Conservation (phyloP, 2,329 filamentous ascomycete genomes). For the Trichophyton mentagrophytes region DNA sequence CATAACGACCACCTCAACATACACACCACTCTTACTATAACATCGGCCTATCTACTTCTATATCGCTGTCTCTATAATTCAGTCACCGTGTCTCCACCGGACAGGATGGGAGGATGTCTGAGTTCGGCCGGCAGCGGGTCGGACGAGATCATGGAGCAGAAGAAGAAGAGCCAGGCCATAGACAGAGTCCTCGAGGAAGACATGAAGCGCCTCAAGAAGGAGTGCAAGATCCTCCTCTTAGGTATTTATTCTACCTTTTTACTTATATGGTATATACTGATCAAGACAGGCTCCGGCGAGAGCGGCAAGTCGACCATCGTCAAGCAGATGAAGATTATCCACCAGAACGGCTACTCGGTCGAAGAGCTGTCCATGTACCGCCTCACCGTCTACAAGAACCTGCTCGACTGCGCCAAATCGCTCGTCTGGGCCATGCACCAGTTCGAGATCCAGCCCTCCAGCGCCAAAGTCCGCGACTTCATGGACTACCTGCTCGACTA, state of each 20-base stretch:
- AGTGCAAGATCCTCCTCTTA: constrained; percentile 96
- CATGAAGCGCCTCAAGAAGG: constrained; percentile 76
- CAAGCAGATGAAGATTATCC: constrained; percentile 99
- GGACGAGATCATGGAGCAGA: constrained; percentile 71
- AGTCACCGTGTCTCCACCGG: background rate
- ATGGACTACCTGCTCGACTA: constrained; percentile 76
- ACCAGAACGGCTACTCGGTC: constrained; percentile 90
- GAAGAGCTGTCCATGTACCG: constrained; percentile 92
- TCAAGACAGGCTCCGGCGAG: constrained; percentile 70
- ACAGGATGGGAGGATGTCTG: constrained; percentile 79
- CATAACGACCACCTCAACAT: too few species aligned
- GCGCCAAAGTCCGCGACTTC: constrained; percentile 57
- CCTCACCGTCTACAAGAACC: constrained; percentile 94
- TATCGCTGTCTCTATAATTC: background rate
- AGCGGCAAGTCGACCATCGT: constrained; percentile 99
- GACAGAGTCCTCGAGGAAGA: constrained; percentile 91
- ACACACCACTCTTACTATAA: too few species aligned
- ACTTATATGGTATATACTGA: background rate
- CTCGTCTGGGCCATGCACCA: constrained; percentile 84
- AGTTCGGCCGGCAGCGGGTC: constrained; percentile 47
- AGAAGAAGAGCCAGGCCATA: constrained; percentile 93
- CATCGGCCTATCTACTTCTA: background rate
- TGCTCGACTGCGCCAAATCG: constrained; percentile 91
- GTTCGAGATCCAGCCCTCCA: constrained; percentile 70
- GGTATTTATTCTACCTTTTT: constrained; percentile 45